phyloP scores from a whole-genome alignment of 2,329 filamentous ascomycete genomes.

The Colletotrichum australisinense region DNA sequence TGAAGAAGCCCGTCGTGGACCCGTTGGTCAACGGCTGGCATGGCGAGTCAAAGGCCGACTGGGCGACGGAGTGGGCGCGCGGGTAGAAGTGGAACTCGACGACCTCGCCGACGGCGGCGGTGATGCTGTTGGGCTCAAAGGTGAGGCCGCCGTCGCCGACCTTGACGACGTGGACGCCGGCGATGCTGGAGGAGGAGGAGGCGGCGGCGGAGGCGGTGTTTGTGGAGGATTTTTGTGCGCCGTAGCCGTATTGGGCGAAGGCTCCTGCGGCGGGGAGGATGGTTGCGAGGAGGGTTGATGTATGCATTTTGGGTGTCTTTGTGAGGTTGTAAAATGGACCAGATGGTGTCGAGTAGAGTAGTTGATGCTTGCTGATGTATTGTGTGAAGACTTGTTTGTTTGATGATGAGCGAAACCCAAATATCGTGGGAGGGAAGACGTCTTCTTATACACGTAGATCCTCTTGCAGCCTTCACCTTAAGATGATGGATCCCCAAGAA shows the following conservation, averaged over 20 bases:
- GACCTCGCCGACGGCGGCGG: constrained; percentile 60
- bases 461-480: background rate
- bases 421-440: background rate
- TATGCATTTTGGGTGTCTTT: constrained; percentile 23
- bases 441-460: constrained; percentile 17
- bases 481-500: too few species aligned
- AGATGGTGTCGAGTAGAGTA: background rate
- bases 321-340: background rate
- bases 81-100: constrained; percentile 58
- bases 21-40: constrained; percentile 63
- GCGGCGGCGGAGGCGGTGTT: constrained; percentile 8
- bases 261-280: constrained; percentile 25
- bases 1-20: constrained; percentile 58
- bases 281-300: constrained; percentile 18
- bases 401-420: background rate
- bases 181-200: background rate
- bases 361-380: background rate
- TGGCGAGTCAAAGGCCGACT: constrained; percentile 69
- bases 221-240: background rate
- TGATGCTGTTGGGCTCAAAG: constrained; percentile 63
- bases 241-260: constrained; percentile 27
- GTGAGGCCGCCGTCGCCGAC: constrained; percentile 47
- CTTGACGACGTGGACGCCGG: constrained; percentile 39
- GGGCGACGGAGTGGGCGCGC: constrained; percentile 70
- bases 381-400: background rate